Evolutionary conservation across 129 eudicot genomes (phyloP), one percentile per base, ranked within the genome.

Genomic region (Tagetes erecta): DNA sequence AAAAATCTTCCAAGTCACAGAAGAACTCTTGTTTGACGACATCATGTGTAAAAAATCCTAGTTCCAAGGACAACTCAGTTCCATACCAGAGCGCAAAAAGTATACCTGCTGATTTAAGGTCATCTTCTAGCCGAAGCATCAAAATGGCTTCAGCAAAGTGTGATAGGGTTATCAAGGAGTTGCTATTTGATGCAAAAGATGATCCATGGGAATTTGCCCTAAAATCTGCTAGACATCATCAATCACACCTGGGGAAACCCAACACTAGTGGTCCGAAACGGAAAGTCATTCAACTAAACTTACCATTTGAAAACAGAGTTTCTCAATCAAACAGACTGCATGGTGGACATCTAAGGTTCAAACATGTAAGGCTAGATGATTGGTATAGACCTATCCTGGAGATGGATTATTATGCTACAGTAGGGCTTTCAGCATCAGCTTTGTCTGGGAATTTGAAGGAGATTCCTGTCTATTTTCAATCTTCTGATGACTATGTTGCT

Each of bases 371-470:
- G 62, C 85, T 95, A 77, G 99, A 95, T 78, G 90, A 88, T 64
- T 95, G 99, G 99, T 91, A 80, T 73, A 88, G 81, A 71, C 89
- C 91, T 72, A 91, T 95, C 67, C 81, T 95, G 51, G 97, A 91
- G 81, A 80, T 91, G 74, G 90, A 91, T 81, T 95, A 86, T 82
- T 85, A 85, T 83, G 83, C 83, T 4, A 79, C 89, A 36, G 89
- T 94, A 45, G 99, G 99, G 40, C 79, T 94, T 79, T 79, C 84
- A 44, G 67, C 88, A 78, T 81, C 78, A 75, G 14, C 64, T 70
- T 86, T 53, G 49, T 14, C 67, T 75, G 89, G 46, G 59, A 86
- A 76, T 62, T 83, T 95, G 78, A 88, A 91, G 68, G 86, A 88
- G 85, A 90, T 95, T 64, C 99, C 99, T 77, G 83, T 88, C 70